Evolutionary conservation across 768 basidiomycete species (phyloP), one percentile per base, ranked within the genome.

Genomic region (Dentipellis fragilis): DNA sequence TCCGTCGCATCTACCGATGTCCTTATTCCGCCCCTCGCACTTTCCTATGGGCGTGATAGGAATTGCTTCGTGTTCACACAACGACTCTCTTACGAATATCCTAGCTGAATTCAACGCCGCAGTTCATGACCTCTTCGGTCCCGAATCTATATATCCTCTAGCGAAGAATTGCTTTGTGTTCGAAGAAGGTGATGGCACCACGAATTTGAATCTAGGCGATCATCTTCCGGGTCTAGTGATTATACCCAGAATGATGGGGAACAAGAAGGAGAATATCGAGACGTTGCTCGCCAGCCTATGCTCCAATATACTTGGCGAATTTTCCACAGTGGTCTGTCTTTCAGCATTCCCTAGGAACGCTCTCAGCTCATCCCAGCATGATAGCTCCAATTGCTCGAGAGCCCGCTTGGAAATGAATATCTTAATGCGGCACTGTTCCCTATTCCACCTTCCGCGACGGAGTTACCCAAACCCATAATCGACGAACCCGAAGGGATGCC

Each of bases 21-120:
- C 85, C 45, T 76, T 94, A 47, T 74, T 97, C 60, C 81, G 83
- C 42, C 81, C 81, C 50, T 93, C 87, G 1, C 83, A 86, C 59
- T 92, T 93, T 58, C 85, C 93, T 2, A 72, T 97, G 16, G 92
- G 87, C 19, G 84, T 95, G 53, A 84, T 99, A 63, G 96, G 94
- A 10, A 77, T 99, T 35, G 83, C 92, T 22, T 79, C 84, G 34
- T 86, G 80, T 62, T 78, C 81, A 10, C 75, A 78, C 58, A 71
- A 73, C 29, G 77, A 82, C 55, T 70, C 81, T 4, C 65, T 82
- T 22, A 67, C 77, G 4, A 71, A 79, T 14, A 75, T 83, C 62
- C 74, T 79, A 58, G 72, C 78, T 29, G 80, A 90, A 59, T 91
- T 93, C 65, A 80, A 85, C 61, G 75, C 77, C 4, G 67, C 78